Evolutionary conservation across 139 green algal genomes (phyloP).

Genomic region (Tetraselmis striata): DNA sequence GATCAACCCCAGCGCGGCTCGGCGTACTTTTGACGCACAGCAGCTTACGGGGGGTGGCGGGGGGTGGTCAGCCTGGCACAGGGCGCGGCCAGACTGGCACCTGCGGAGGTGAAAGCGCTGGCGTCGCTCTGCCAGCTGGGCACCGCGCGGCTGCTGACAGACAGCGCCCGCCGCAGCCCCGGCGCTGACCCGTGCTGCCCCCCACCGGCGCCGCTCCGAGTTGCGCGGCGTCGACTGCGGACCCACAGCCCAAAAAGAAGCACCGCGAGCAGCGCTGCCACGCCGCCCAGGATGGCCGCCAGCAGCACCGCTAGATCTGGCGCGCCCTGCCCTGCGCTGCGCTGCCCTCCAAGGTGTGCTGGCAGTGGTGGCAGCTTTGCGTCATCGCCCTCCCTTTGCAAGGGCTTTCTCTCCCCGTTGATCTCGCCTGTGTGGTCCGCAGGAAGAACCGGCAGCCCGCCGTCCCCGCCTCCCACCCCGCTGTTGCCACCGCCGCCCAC

Average conservation of each 20-base stretch:
- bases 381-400: too few species aligned
- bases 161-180: background rate
- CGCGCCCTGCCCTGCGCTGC: too few species aligned
- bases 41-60: too few species aligned
- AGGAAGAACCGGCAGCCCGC: too few species aligned
- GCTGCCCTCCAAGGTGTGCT: too few species aligned
- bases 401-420: background rate
- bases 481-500: background rate
- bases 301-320: background rate
- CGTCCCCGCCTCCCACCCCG: background rate
- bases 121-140: background rate
- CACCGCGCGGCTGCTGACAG: background rate
- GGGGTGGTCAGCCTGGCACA: too few species aligned
- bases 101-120: background rate
- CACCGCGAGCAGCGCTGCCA: background rate
- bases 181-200: background rate
- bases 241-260: background rate
- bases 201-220: too few species aligned
- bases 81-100: background rate
- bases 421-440: too few species aligned
- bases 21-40: too few species aligned
- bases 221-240: background rate
- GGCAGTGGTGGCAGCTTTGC: background rate
- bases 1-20: background rate
- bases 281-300: background rate